Evolutionary conservation across 208 protist species (phyloP), one percentile per base, ranked within the genome.

Genomic region (Wallacemonas sp.): DNA sequence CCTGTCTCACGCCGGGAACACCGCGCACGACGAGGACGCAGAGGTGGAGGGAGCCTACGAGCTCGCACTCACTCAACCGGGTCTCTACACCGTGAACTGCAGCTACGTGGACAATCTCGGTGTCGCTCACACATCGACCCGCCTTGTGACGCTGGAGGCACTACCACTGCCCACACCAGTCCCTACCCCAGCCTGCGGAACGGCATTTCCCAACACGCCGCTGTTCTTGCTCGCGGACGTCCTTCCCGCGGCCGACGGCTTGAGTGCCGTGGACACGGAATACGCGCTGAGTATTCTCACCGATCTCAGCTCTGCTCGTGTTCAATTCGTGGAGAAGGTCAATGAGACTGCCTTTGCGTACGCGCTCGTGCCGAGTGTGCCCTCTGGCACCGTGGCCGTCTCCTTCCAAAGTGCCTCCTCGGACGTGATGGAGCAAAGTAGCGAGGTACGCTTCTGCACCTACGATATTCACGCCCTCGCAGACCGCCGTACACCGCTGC

Each of bases 61-160:
- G 14, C 34, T 64, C 19, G 1, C 27, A 5, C 53, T 83, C 38
- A 19, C 46, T 22, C 61, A 17, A 8, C 80, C 80, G 24, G 80
- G 84, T 14, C 49, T 1, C 21, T 85, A 80, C 74, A 72, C 58
- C 14, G 58, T 91, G 24, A 71, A 68, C 38, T 88, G 84, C 64
- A 53, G 47, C 41, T 88, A 91, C 75, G 44, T 51, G 9, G 84
- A 91, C 56, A 66, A 77, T 45, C 59, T 88, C 4, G 49, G 63
- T 17, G 33, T 44, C 28, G 42, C 30, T 36, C 72, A 76, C 66
- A 60, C 26, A 21, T 45, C 72, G 11, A 68, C n/a, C 14, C 31
- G 31, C 28, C 24, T 61, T 27, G 44, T 84, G 49, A 36, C 64
- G 26, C 41, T 88, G 9, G 24, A 70, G 9, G 63, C 80, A 30